Conservation (phyloP, 306 rosid species). For the Dalbergia cultrata region DNA sequence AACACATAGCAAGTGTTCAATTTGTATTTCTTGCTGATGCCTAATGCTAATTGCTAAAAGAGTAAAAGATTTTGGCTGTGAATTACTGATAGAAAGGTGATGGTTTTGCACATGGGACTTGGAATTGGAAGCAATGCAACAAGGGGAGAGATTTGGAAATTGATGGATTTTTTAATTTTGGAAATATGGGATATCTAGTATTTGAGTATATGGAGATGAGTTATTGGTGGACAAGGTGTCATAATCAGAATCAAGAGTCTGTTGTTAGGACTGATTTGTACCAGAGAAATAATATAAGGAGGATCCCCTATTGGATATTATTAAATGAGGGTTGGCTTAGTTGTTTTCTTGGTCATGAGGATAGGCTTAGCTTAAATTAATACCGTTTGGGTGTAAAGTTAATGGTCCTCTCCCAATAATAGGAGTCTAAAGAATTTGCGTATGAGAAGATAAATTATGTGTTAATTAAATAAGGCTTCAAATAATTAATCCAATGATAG, state of each 20-base stretch:
- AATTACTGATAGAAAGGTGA: too few relatives aligned
- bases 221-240: constrained; percentile 22
- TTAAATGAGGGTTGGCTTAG: not conserved
- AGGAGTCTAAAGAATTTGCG: not conserved
- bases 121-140: not conserved
- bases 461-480: constrained; percentile 16
- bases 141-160: not conserved
- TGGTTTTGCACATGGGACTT: not conserved
- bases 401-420: constrained; percentile 20
- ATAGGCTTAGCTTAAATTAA: not conserved
- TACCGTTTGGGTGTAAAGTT: constrained; percentile 13
- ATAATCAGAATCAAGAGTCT: not conserved
- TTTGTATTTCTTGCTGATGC: not conserved
- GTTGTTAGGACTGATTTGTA: constrained; percentile 4
- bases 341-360: not conserved
- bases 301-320: constrained; percentile 3
- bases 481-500: constrained; percentile 21
- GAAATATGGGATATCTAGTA: not conserved
- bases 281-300: not conserved
- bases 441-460: not conserved
- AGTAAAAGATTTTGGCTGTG: not conserved
- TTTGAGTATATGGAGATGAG: not conserved
- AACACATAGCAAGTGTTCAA: constrained; percentile 2
- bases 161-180: not conserved
- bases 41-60: not conserved